Evolutionary conservation across 768 basidiomycete species (phyloP).

Genomic region (Pulveroboletus sp.): DNA sequence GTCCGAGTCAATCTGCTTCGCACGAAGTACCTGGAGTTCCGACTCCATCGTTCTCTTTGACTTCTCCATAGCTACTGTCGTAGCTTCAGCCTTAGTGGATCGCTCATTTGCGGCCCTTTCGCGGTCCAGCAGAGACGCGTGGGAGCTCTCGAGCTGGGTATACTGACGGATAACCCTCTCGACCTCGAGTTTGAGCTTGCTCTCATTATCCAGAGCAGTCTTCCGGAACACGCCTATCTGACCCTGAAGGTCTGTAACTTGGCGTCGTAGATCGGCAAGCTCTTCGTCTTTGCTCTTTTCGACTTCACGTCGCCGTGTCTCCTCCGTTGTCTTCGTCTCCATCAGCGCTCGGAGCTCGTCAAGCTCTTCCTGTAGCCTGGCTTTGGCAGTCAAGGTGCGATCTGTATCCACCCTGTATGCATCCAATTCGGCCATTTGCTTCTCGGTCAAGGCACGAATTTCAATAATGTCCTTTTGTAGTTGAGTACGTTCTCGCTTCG

Average conservation of each 20-base stretch:
- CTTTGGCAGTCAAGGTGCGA: conserved; percentile 41
- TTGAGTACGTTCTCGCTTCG: conserved; percentile 50
- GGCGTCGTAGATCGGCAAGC: conserved; percentile 62
- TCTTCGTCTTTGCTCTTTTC: conserved; percentile 88
- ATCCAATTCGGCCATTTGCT: conserved; percentile 55
- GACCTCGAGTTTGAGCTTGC: conserved; percentile 70
- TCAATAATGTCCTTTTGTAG: conserved; percentile 59
- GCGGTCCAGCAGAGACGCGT: conserved; percentile 60
- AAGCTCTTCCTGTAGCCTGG: conserved; percentile 73
- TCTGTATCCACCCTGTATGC: conserved; percentile 53
- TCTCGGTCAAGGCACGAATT: conserved; percentile 65
- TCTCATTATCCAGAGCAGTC: conserved; percentile 58
- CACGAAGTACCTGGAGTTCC: conserved; percentile 64
- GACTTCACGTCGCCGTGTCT: conserved; percentile 74
- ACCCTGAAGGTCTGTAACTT: conserved; percentile 55
- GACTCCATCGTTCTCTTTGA: conserved; percentile 62
- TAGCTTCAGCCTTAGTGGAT: conserved; percentile 43
- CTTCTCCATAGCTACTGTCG: conserved; percentile 60
- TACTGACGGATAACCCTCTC: conserved; percentile 62
- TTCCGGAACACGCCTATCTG: conserved; percentile 65
- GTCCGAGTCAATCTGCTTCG: conserved; percentile 65
- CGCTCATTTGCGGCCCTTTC: conserved; percentile 50
- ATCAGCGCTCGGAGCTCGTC: conserved; percentile 82
- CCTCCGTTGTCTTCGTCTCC: conserved; percentile 83
- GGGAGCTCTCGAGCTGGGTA: conserved; percentile 50